These are phyloP conservation scores for Saccharata proteae DNA, from an alignment of 2,329 filamentous ascomycete species.

Conservation along the genomic window DNA sequence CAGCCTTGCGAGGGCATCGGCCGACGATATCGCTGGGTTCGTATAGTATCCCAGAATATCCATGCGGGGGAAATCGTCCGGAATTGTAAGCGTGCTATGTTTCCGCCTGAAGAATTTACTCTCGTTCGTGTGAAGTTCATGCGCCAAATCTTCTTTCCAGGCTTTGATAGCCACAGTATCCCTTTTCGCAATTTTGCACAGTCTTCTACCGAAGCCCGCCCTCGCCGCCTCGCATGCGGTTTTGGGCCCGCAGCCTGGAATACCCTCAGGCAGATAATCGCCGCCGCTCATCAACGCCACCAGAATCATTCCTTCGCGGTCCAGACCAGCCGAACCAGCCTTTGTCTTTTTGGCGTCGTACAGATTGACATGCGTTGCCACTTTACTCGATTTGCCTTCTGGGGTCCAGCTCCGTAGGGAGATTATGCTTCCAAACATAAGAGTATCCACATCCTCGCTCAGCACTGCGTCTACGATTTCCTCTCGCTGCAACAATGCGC, in stretches of 20 bases:
- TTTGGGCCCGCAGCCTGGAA: slow-evolving; percentile 78
- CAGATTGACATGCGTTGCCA: slow-evolving; percentile 73
- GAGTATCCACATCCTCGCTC: slow-evolving; percentile 90
- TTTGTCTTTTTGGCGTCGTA: slow-evolving; percentile 55
- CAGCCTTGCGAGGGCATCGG: slow-evolving; percentile 44
- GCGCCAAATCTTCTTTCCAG: slow-evolving; percentile 62
- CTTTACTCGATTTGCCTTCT: slow-evolving; percentile 51
- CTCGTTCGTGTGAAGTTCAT: slow-evolving; percentile 75
- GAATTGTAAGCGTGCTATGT: slow-evolving; percentile 63
- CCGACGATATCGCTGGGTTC: slow-evolving; percentile 65
- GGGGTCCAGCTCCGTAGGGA: slow-evolving; percentile 76
- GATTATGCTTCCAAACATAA: slow-evolving; percentile 85
- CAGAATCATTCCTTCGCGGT: slow-evolving; percentile 81
- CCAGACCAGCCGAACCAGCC: slow-evolving; percentile 48
- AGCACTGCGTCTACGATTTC: slow-evolving; percentile 77
- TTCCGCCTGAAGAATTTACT: slow-evolving; percentile 66
- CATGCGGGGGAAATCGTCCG: slow-evolving; percentile 66
- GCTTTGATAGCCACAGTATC: slow-evolving; percentile 47
- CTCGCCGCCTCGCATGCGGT: slow-evolving; percentile 80
- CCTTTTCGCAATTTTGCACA: slow-evolving; percentile 53
- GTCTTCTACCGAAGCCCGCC: slow-evolving; percentile 69
- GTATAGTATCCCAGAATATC: slow-evolving; percentile 80
- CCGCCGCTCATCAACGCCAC: slow-evolving; percentile 92
- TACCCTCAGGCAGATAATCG: slow-evolving; percentile 81
- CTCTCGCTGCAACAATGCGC: slow-evolving; percentile 67